Base-by-base conservation (phyloP, 345 rosid genomes). In the Syzygium aromaticum region DNA sequence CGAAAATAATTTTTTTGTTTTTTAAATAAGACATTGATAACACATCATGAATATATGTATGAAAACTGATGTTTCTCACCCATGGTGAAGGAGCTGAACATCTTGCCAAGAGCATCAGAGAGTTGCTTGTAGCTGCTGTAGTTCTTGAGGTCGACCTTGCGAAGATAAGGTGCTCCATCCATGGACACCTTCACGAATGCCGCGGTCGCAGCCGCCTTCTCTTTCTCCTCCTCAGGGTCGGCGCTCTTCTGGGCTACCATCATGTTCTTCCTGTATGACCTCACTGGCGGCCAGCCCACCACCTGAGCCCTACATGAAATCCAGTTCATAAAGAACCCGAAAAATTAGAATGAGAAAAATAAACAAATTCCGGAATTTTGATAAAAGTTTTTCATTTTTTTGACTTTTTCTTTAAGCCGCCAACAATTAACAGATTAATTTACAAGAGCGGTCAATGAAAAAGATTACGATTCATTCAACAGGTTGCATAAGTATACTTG, bases 251-350 rank as follows among this genome's bases (percentile, higher is more conserved):
- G 94, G 51, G 95, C 93, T 64, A 95, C 93, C 96, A 97, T 94
- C 21, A 94, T 87, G 93, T 97, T 97, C 96, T 94, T 97, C 91
- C 99, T 89, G 91, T 94, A 97, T 46, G 95, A 93, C 87, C 99
- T 89, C 89, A 97, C 98, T 17, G 99, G 98, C 85, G 99, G 99
- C 99, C 99, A 97, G 57, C 99, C 99, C 86, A 97, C 96, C 27
- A 97, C 97, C 89, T 97, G 98, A 27, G 95, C 93, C 92, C 98
- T 97, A 89, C 84, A 86, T 30, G 46, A 83, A 83, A 51, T 84
- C 59, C 59, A 53, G 52, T 30, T 73, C 82, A 38, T 73, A 2
- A 2, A 73, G 82, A 84, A 28, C 86, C 86, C 54, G 54, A 14
- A 27, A 33, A 49, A 49, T 83, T 51, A 83, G 49, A 10, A 19